Percentiles rank a stretch among this genome's conserved stretches.
phyloP scores from a whole-genome alignment of 495 filamentous ascomycete genomes.

The Achaetomiella virescens region DNA sequence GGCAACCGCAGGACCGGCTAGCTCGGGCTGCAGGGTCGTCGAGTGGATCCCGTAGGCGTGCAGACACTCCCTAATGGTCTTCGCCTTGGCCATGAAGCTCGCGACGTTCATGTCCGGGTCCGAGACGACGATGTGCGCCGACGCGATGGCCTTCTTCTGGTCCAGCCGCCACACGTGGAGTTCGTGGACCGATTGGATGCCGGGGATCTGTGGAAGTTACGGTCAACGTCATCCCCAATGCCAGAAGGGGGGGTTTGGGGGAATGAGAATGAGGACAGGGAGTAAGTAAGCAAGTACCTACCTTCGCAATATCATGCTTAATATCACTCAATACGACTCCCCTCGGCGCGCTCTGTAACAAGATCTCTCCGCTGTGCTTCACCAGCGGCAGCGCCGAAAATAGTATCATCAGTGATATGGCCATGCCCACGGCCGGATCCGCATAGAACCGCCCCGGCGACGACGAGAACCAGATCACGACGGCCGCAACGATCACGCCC shows the following conservation, averaged over 20 bases:
- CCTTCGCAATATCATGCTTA: conserved; percentile 73
- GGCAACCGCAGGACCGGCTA: conserved; percentile 14
- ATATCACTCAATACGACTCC: conserved; percentile 77
- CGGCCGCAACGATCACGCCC: conserved; percentile 80
- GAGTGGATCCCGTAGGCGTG: conserved; percentile 93
- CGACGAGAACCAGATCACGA: conserved; percentile 71
- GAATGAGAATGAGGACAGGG: no score
- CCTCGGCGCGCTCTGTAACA: conserved; percentile 78
- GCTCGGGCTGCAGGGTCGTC: conserved; percentile 83
- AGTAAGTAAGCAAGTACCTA: no score
- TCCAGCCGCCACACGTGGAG: conserved; percentile 91
- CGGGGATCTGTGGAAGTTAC: conserved; percentile 50
- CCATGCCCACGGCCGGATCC: conserved; percentile 75
- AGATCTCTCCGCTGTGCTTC: conserved; percentile 80
- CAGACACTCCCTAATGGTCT: conserved; percentile 69
- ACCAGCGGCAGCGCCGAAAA: conserved; percentile 76
- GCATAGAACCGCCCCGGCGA: conserved; percentile 56
- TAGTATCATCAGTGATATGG: conserved; percentile 88
- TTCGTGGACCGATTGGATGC: conserved; percentile 78
- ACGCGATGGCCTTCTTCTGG: conserved; percentile 82
- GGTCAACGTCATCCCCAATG: no score
- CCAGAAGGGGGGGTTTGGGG: neutral
- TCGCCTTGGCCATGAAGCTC: conserved; percentile 74
- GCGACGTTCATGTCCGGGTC: conserved; percentile 43
- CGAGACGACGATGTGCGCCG: conserved; percentile 76